Evolutionary conservation across 257 asterid species (phyloP).

Genomic region (Solanum infundibuliforme): DNA sequence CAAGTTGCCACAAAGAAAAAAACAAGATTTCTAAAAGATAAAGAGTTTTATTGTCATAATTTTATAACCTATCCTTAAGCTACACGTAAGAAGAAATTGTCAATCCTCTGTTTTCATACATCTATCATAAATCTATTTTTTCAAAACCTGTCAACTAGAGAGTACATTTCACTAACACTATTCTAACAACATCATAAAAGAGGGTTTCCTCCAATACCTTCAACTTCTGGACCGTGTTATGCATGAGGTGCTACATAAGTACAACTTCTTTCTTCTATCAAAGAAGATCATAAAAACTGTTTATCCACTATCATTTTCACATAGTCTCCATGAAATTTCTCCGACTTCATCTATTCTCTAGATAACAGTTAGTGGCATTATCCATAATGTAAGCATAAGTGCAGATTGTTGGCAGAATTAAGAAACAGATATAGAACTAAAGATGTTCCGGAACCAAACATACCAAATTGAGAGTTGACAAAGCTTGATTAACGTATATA

Average conservation of each 20-base stretch:
- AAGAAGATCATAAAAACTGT: background rate
- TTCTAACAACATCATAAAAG: background rate
- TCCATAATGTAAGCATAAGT: background rate
- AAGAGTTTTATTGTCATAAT: background rate
- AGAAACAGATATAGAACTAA: background rate
- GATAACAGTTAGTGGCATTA: background rate
- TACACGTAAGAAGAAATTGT: background rate
- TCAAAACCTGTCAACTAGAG: background rate
- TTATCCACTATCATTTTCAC: background rate
- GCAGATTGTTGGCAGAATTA: background rate
- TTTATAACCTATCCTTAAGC: background rate
- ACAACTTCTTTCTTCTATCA: background rate
- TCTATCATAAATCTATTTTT: background rate
- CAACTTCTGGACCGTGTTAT: background rate
- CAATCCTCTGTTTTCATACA: background rate
- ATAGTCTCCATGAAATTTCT: background rate
- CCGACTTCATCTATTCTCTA: background rate
- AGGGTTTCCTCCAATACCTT: background rate
- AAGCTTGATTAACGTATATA: slow-evolving; percentile 91
- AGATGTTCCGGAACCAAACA: slow-evolving; percentile 5
- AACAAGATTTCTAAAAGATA: background rate
- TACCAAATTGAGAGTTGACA: slow-evolving; percentile 84
- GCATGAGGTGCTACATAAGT: background rate
- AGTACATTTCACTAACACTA: background rate
- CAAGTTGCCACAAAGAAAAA: background rate